A percentile compares a stretch with the other conserved stretches of the same genome.
Evolutionary conservation across 2,329 filamentous ascomycete species (phyloP).

Genomic region (Penicillium concentricum): DNA sequence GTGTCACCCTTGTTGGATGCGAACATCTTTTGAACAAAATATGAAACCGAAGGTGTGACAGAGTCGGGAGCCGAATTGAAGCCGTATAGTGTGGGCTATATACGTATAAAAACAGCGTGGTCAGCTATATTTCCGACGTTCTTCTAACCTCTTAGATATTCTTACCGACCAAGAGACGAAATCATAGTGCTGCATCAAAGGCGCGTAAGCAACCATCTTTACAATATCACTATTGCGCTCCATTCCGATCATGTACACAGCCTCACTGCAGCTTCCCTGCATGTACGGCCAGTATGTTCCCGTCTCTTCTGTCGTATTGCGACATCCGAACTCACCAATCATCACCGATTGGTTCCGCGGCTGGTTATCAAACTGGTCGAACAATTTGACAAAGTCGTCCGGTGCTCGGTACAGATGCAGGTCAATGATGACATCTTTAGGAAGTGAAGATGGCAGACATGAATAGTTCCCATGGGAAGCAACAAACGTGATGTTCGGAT

Average conservation of each 20-base stretch:
- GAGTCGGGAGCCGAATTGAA: conserved; percentile 31
- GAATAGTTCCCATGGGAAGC: conserved; percentile 42
- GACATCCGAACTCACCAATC: conserved; percentile 33
- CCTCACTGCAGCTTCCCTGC: conserved; percentile 60
- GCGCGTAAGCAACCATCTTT: conserved; percentile 38
- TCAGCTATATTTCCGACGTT: not conserved
- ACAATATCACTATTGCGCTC: conserved; percentile 41
- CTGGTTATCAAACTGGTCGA: conserved; percentile 56
- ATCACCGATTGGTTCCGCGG: conserved; percentile 33
- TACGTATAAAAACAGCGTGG: too few relatives aligned
- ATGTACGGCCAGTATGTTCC: conserved; percentile 29
- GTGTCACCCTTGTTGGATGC: conserved; percentile 32
- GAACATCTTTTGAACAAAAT: conserved; percentile 40
- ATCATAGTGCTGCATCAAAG: conserved; percentile 37
- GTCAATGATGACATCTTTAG: conserved; percentile 45
- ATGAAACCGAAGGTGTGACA: conserved; percentile 34
- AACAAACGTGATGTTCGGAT: conserved; percentile 58
- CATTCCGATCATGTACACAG: conserved; percentile 60
- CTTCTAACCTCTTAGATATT: not conserved
- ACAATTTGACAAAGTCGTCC: conserved; percentile 51
- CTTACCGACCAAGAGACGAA: conserved; percentile 36
- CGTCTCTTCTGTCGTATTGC: conserved; percentile 18
- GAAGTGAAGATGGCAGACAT: conserved; percentile 29
- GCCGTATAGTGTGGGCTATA: conserved; percentile 34
- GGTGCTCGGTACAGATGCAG: conserved; percentile 55